Conservation (phyloP, 1,284 basidiomycete species). For the Tylopilus sp. region DNA sequence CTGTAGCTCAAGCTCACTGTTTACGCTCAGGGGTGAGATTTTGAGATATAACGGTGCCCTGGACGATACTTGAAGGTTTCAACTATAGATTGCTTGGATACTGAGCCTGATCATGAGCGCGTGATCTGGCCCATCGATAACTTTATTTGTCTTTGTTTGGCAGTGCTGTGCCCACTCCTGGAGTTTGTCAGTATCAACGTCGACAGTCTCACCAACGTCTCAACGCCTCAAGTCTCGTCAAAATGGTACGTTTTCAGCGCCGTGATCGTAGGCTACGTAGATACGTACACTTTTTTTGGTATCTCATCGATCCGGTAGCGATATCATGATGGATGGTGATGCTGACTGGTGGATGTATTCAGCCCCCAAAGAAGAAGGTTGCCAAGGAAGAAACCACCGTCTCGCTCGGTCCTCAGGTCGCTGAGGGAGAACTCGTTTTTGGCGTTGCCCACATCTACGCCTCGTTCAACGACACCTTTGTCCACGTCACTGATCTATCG, state of each 20-base stretch:
- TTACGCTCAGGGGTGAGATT: no score
- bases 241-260: conserved; percentile 39
- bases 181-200: conserved; percentile 17
- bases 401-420: conserved; percentile 93
- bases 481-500: conserved; percentile 98
- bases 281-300: background rate
- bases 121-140: background rate
- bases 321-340: conserved; percentile 50
- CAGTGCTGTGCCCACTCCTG: background rate
- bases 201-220: conserved; percentile 12
- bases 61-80: no score
- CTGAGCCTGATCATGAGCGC: no score
- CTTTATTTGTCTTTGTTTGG: conserved; percentile 40
- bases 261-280: background rate
- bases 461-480: conserved; percentile 99
- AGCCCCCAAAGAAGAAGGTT: conserved; percentile 88
- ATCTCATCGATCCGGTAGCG: conserved; percentile 8
- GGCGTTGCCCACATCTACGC: conserved; percentile 98
- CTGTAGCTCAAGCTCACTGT: background rate
- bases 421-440: conserved; percentile 95
- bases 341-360: conserved; percentile 54
- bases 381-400: conserved; percentile 85
- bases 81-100: no score
- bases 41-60: no score
- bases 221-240: conserved; percentile 32